phyloP scores from a whole-genome alignment of 2,329 filamentous ascomycete genomes.

The Tetracladium maxilliforme region DNA sequence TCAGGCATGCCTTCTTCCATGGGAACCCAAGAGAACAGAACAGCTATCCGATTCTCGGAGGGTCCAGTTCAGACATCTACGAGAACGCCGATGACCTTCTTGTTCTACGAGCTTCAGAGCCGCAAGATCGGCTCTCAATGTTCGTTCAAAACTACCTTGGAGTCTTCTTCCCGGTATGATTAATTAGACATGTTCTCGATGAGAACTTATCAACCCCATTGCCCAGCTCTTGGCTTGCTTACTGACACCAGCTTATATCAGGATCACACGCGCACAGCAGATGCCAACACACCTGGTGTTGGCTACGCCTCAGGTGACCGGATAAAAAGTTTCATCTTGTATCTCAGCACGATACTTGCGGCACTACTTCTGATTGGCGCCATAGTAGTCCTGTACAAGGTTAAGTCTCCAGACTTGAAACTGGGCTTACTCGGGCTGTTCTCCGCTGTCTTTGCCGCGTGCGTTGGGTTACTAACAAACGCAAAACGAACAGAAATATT shows the following conservation, averaged over 20 bases:
- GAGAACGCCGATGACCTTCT: conserved; percentile 10
- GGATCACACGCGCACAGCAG: no score
- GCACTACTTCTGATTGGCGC: conserved; percentile 7
- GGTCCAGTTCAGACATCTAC: conserved; percentile 5
- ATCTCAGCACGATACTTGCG: conserved; percentile 5
- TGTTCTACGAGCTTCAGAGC: conserved; percentile 8
- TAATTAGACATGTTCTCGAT: no score
- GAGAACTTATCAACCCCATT: no score
- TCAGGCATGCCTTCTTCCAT: conserved; percentile 8
- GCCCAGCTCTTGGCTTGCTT: no score
- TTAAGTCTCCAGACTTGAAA: conserved; percentile 3
- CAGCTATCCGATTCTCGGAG: conserved; percentile 8
- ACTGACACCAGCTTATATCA: no score
- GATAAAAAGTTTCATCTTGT: no score
- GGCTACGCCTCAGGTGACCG: not conserved
- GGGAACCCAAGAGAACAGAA: conserved; percentile 1
- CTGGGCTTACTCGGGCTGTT: conserved; percentile 8
- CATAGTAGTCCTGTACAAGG: conserved; percentile 7
- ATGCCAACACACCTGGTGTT: conserved; percentile 1
- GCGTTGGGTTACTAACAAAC: conserved; percentile 9
- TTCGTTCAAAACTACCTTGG: conserved; percentile 12
- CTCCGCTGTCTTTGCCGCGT: conserved; percentile 8
- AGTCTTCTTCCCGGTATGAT: conserved; percentile 7
- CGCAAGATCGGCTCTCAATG: conserved; percentile 11
- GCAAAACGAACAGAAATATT: conserved; percentile 9